A percentile compares a stretch with the other conserved stretches of the same genome.
These are phyloP conservation scores for Candida ovalis DNA, from an alignment of 805 yeast genomes.

Conservation along the genomic window DNA sequence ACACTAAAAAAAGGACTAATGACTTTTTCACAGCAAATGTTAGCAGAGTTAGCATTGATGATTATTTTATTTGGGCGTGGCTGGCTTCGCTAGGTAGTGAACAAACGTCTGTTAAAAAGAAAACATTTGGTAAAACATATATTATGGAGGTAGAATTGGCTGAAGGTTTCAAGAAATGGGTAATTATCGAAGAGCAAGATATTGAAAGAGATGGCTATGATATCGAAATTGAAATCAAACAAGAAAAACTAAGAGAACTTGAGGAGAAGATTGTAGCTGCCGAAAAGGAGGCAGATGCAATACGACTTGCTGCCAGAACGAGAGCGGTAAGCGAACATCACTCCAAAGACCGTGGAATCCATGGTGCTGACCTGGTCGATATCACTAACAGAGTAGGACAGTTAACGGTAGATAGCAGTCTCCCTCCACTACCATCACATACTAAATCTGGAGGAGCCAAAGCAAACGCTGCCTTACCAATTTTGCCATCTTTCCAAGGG, in stretches of 20 bases:
- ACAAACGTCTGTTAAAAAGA: constrained; percentile 60
- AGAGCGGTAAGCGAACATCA: constrained; percentile 10
- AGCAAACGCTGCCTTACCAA: neutral
- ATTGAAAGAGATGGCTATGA: constrained; percentile 36
- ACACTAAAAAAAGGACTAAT: constrained; percentile 18
- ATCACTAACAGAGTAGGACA: constrained; percentile 12
- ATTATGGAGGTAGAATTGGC: constrained; percentile 78
- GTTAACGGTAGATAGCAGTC: neutral
- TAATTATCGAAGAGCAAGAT: constrained; percentile 66
- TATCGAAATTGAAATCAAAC: constrained; percentile 32
- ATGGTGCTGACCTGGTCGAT: constrained; percentile 7
- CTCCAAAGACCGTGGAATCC: neutral
- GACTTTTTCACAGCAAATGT: constrained; percentile 44
- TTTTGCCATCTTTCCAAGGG: neutral
- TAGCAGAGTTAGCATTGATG: constrained; percentile 69
- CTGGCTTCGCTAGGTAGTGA: constrained; percentile 72
- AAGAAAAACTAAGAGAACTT: constrained; percentile 29
- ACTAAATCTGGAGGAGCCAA: neutral
- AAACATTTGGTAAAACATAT: constrained; percentile 74
- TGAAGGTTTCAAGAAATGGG: constrained; percentile 74
- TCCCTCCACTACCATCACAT: constrained; percentile 11
- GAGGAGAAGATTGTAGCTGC: constrained; percentile 27
- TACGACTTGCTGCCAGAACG: constrained; percentile 13
- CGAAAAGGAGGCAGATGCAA: constrained; percentile 23
- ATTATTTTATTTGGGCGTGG: constrained; percentile 92